Conservation (phyloP, 345 rosid species). For the Sapria himalayana region DNA sequence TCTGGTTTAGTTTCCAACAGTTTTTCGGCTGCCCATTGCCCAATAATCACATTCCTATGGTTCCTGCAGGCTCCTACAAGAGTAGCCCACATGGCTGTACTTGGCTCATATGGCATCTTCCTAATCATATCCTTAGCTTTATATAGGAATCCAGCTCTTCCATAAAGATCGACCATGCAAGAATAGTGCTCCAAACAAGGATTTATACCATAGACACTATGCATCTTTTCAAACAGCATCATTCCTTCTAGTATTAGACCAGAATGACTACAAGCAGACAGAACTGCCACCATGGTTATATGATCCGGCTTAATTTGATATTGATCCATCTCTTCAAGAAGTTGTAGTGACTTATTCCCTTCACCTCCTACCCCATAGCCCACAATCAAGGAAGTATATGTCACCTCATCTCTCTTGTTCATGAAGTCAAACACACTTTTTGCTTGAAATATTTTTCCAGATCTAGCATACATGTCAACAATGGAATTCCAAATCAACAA, state of each 20-base stretch:
- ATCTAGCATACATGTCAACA: conserved; percentile 63
- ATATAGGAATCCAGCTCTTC: conserved; percentile 46
- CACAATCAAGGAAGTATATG: conserved; percentile 61
- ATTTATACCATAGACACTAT: conserved; percentile 15
- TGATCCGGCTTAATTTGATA: conserved; percentile 38
- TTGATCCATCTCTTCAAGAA: conserved; percentile 37
- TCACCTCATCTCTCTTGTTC: conserved; percentile 42
- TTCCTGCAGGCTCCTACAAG: conserved; percentile 46
- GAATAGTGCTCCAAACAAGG: conserved; percentile 43
- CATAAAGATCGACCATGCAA: conserved; percentile 67
- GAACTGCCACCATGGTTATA: conserved; percentile 64
- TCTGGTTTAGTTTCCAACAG: conserved; percentile 36
- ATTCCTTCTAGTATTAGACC: conserved; percentile 43
- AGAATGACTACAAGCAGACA: conserved; percentile 78
- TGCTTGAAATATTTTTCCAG: conserved; percentile 38
- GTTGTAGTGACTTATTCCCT: conserved; percentile 25
- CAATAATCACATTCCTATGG: conserved; percentile 31
- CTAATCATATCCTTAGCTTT: conserved; percentile 29
- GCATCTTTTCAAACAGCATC: conserved; percentile 28
- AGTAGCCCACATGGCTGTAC: conserved; percentile 47
- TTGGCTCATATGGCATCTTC: conserved; percentile 40
- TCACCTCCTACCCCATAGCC: conserved; percentile 60
- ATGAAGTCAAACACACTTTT: conserved; percentile 30
- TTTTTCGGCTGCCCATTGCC: conserved; percentile 70
- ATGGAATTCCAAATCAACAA: conserved; percentile 49